Conservation (phyloP, 305 asterid species). For the Fraxinus ornus region DNA sequence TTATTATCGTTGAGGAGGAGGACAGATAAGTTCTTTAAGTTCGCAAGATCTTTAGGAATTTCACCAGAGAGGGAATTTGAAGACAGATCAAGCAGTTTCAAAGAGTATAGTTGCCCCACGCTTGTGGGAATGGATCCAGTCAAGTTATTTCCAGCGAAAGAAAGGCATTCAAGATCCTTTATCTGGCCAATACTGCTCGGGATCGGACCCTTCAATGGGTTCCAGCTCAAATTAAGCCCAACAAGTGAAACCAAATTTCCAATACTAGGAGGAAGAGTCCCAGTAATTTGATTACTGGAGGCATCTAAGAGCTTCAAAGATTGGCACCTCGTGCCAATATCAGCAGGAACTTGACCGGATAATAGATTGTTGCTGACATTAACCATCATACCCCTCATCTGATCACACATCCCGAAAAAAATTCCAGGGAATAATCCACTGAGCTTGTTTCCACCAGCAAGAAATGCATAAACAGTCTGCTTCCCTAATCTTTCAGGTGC, state of each 20-base stretch:
- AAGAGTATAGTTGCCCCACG: slow-evolving; percentile 31
- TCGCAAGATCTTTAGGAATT: slow-evolving; percentile 42
- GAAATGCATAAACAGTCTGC: slow-evolving; percentile 38
- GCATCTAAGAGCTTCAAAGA: slow-evolving; percentile 43
- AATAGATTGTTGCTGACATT: slow-evolving; percentile 38
- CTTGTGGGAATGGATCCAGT: slow-evolving; percentile 45
- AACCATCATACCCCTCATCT: slow-evolving; percentile 38
- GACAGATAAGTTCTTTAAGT: slow-evolving; percentile 35
- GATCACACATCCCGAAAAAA: slow-evolving; percentile 36
- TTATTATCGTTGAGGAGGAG: slow-evolving; percentile 47
- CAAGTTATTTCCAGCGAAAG: slow-evolving; percentile 44
- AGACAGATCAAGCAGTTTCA: slow-evolving; percentile 45
- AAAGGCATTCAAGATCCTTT: slow-evolving; percentile 36
- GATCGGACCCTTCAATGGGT: slow-evolving; percentile 38
- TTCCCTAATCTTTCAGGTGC: slow-evolving; percentile 32
- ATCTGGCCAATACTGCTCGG: slow-evolving; percentile 40
- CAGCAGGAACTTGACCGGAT: slow-evolving; percentile 38
- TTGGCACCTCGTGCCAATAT: slow-evolving; percentile 36
- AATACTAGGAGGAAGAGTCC: slow-evolving; percentile 35
- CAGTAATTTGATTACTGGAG: slow-evolving; percentile 40
- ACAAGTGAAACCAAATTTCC: slow-evolving; percentile 37
- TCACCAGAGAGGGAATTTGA: slow-evolving; percentile 42
- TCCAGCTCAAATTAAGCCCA: slow-evolving; percentile 45
- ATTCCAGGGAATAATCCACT: slow-evolving; percentile 38
- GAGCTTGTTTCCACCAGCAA: slow-evolving; percentile 45